Conservation (phyloP, 2,329 filamentous ascomycete genomes). For the Neonectria sp. region DNA sequence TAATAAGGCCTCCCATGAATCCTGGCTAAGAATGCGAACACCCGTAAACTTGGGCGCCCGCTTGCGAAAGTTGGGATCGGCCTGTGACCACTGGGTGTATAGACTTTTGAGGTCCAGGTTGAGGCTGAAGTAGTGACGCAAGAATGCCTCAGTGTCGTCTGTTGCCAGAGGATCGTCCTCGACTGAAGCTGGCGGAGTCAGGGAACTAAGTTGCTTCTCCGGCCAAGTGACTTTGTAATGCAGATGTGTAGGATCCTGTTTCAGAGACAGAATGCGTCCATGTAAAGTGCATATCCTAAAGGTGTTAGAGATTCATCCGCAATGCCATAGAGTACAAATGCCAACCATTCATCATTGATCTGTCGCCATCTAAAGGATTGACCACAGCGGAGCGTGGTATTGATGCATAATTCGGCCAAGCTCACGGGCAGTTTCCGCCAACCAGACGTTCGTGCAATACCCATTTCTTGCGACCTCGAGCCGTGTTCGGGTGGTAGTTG, state of each 20-base stretch:
- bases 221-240: constrained; percentile 84
- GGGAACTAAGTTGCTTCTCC: constrained; percentile 35
- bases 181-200: constrained; percentile 23
- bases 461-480: constrained; percentile 46
- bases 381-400: constrained; percentile 93
- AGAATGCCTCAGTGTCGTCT: constrained; percentile 81
- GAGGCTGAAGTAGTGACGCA: constrained; percentile 91
- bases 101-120: constrained; percentile 80
- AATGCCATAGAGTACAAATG: not conserved
- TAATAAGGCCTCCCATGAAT: constrained; percentile 94
- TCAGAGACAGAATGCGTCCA: constrained; percentile 87
- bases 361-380: constrained; percentile 98
- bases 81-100: constrained; percentile 89
- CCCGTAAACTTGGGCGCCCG: constrained; percentile 91
- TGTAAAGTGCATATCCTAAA: constrained; percentile 84
- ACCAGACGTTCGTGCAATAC: constrained; percentile 71
- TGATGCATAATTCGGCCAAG: constrained; percentile 90
- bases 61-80: constrained; percentile 90
- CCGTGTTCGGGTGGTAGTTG: not conserved
- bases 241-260: constrained; percentile 83
- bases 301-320: constrained; percentile 18
- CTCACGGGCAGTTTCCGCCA: constrained; percentile 91
- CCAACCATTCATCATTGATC: constrained; percentile 85
- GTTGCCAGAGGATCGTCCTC: constrained; percentile 44
- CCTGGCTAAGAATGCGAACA: constrained; percentile 92